Conservation (phyloP, 1,284 basidiomycete species). For the Heterobasidion occidentale region DNA sequence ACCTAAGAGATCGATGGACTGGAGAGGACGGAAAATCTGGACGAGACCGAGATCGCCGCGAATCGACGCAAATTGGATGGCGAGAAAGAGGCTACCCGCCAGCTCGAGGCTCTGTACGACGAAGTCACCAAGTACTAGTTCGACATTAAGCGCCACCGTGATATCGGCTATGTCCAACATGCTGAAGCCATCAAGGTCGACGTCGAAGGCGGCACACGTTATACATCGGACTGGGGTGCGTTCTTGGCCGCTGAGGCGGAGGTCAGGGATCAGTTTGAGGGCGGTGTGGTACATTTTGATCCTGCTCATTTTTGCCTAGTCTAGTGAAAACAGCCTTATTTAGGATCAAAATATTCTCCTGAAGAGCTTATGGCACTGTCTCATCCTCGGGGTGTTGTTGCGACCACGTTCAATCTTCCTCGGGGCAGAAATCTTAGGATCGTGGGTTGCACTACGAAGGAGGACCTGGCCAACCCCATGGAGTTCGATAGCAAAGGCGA, state of each 20-base stretch:
- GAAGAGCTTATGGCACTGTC: conserved; percentile 18
- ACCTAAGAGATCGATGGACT: conserved; percentile 5
- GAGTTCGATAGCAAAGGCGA: conserved; percentile 23
- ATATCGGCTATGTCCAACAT: conserved; percentile 20
- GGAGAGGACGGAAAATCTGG: conserved; percentile 3
- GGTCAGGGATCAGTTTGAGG: conserved; percentile 24
- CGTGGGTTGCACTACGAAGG: conserved; percentile 16
- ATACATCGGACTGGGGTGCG: conserved; percentile 22
- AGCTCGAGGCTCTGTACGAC: conserved; percentile 15
- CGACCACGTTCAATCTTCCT: conserved; percentile 24
- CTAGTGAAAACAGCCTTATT: conserved; percentile 17
- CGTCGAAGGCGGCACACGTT: conserved; percentile 16
- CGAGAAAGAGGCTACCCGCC: conserved; percentile 12
- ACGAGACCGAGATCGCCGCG: conserved; percentile 17
- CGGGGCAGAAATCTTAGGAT: conserved; percentile 21
- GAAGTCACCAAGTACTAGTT: conserved; percentile 14
- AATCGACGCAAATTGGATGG: conserved; percentile 9
- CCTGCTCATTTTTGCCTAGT: conserved; percentile 16
- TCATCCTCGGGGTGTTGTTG: conserved; percentile 14
- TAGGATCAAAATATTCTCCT: conserved; percentile 18
- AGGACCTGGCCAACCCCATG: conserved; percentile 19
- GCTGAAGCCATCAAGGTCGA: conserved; percentile 21
- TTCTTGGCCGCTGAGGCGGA: conserved; percentile 21
- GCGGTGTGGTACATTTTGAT: conserved; percentile 26
- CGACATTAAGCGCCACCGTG: conserved; percentile 12